These are phyloP conservation scores for Colletotrichum somersetense DNA, from an alignment of 2,329 filamentous ascomycete species.

Conservation along the genomic window DNA sequence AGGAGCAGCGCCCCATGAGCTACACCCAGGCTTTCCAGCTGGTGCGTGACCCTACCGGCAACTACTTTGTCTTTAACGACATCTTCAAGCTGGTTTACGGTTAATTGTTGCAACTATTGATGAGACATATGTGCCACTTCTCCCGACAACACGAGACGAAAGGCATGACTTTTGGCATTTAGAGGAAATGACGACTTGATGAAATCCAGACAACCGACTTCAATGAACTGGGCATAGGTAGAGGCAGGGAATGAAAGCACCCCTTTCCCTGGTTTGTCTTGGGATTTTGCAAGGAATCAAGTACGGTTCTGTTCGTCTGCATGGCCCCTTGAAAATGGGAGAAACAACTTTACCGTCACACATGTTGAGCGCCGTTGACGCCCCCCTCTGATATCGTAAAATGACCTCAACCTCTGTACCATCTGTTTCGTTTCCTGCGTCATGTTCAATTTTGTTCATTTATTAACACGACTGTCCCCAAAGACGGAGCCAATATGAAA, in stretches of 20 bases:
- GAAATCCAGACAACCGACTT: slow-evolving; percentile 10
- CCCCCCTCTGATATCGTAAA: slow-evolving; percentile 5
- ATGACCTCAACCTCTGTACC: slow-evolving; percentile 2
- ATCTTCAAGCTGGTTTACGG: slow-evolving; percentile 90
- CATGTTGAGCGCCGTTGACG: slow-evolving; percentile 11
- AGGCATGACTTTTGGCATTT: slow-evolving; percentile 8
- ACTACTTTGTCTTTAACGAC: slow-evolving; percentile 93
- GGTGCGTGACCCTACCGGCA: slow-evolving; percentile 72
- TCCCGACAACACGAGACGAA: neutral
- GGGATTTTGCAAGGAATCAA: slow-evolving; percentile 8
- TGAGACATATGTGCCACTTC: neutral
- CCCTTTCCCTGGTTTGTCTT: neutral
- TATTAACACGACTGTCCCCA: neutral
- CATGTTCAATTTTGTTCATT: neutral
- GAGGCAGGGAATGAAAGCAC: slow-evolving; percentile 12
- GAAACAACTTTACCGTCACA: slow-evolving; percentile 5
- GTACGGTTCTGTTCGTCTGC: slow-evolving; percentile 2
- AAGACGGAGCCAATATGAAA: neutral
- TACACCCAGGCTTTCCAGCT: slow-evolving; percentile 94
- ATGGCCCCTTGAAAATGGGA: slow-evolving; percentile 12
- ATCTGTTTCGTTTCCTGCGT: neutral
- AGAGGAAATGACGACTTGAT: slow-evolving; percentile 23
- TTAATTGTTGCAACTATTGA: slow-evolving; percentile 48
- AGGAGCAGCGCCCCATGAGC: slow-evolving; percentile 87
- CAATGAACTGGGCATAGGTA: slow-evolving; percentile 19